Base-by-base conservation (phyloP, 768 basidiomycete species). In the Lyophyllum decastes region DNA sequence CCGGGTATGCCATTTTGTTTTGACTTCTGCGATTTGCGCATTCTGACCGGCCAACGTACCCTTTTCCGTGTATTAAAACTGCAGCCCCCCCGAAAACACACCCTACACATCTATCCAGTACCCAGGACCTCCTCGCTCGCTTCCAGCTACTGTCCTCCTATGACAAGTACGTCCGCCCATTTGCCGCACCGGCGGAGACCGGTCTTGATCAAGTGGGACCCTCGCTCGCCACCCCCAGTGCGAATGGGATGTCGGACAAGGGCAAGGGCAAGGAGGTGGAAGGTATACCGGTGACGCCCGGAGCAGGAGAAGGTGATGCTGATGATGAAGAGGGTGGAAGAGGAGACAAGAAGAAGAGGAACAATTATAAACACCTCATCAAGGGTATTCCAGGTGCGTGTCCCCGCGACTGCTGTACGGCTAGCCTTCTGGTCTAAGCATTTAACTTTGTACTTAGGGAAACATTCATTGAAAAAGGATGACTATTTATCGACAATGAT, bases 381-480 rank as follows among this genome's bases (percentile, higher is more conserved):
- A 89, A 86, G 76, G 84, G 82, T 56, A 76, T 88, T 46, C 89
- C 89, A 60, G 90, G 87, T 87, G 70, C 64, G 84, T 76, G 34
- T 51, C 55, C 34, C 52, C 35, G 26, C 25, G 6, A 44, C 11
- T 44, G 27, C 10, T 17, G 51, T 46, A 21, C 40, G 11, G 14
- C 49, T 58, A 43, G 44, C 26, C 22, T 17, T 50, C 49, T 58
- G 51, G 49, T 55, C 51, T 61, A 30, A 61, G 27, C 52, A 19
- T 49, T 56, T 54, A 54, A 48, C 49, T 41, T 55, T 55, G 19
- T 43, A 34, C 53, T 26, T 62, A 88, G 87, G 90, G 58, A 92
- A 91, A 70, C 90, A 92, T 61, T 88, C 89, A 26, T 78, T 83
- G 78, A 90, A 89, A 76, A 92, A 88, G 69, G 90, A 92, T 64